phyloP scores from a whole-genome alignment of 306 rosid species.

The Dalbergia cultrata region DNA sequence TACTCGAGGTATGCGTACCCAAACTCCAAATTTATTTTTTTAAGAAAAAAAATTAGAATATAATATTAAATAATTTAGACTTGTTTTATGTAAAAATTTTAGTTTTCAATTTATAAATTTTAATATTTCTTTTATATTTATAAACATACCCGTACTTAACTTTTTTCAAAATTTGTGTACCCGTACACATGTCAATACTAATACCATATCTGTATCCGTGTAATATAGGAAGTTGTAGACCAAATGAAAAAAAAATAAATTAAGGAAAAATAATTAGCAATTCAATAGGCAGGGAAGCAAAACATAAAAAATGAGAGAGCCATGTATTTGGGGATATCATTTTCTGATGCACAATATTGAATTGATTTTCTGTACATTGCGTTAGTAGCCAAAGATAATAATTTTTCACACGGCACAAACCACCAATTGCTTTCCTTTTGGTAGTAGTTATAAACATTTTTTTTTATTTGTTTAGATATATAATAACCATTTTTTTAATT shows the following conservation, averaged over 20 bases:
- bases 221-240: not conserved
- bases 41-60: no score
- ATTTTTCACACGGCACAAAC: not conserved
- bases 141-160: no score
- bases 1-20: no score
- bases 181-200: no score
- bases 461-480: not conserved
- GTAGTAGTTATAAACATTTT: not conserved
- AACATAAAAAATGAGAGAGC: conserved; percentile 12
- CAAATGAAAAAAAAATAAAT: not conserved
- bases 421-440: not conserved
- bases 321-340: conserved; percentile 15
- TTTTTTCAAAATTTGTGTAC: no score
- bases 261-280: not conserved
- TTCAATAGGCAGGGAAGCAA: not conserved
- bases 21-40: no score
- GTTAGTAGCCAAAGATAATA: not conserved
- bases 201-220: no score
- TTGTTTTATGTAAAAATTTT: no score
- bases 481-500: no score
- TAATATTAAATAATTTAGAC: no score
- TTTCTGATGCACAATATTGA: conserved; percentile 9
- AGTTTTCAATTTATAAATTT: no score
- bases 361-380: not conserved
- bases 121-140: no score